phyloP scores from a whole-genome alignment of 768 basidiomycete genomes.

The Galerina sulciceps region DNA sequence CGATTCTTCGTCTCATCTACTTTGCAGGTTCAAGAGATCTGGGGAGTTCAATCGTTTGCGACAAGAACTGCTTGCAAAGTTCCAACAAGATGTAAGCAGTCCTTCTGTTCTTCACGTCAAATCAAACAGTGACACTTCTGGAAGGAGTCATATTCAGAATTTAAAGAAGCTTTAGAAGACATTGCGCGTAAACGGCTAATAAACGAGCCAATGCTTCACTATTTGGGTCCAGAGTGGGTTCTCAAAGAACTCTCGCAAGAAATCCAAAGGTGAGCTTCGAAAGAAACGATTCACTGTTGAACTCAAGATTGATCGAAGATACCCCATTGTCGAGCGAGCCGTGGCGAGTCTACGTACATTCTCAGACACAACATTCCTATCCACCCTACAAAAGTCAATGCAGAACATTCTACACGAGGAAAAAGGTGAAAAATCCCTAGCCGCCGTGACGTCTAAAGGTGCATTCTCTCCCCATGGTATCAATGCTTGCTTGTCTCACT shows the following conservation, averaged over 20 bases:
- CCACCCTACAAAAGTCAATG: constrained; percentile 44
- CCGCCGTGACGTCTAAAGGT: constrained; percentile 15
- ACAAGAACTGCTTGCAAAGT: constrained; percentile 63
- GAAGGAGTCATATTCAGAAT: constrained; percentile 55
- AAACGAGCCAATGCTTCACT: constrained; percentile 57
- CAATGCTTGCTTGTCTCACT: not conserved
- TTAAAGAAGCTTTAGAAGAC: constrained; percentile 64
- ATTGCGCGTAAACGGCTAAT: constrained; percentile 60
- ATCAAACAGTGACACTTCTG: not conserved
- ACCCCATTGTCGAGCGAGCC: constrained; percentile 69
- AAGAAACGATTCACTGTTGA: not conserved
- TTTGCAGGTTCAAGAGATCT: constrained; percentile 73
- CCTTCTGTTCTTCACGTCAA: not conserved
- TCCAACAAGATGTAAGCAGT: constrained; percentile 60
- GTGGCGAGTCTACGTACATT: constrained; percentile 53
- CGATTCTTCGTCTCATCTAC: not conserved
- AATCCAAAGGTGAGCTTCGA: constrained; percentile 58
- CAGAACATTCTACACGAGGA: constrained; percentile 50
- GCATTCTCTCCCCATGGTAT: not conserved
- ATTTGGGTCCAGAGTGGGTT: constrained; percentile 54
- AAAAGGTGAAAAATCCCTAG: constrained; percentile 22
- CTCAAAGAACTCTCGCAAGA: constrained; percentile 72
- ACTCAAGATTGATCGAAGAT: constrained; percentile 39
- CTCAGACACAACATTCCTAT: constrained; percentile 50
- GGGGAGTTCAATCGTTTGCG: constrained; percentile 79